Evolutionary conservation across 2,329 filamentous ascomycete species (phyloP), one percentile per base, ranked within the genome.

Genomic region (Coccinonectria pachysandricola): DNA sequence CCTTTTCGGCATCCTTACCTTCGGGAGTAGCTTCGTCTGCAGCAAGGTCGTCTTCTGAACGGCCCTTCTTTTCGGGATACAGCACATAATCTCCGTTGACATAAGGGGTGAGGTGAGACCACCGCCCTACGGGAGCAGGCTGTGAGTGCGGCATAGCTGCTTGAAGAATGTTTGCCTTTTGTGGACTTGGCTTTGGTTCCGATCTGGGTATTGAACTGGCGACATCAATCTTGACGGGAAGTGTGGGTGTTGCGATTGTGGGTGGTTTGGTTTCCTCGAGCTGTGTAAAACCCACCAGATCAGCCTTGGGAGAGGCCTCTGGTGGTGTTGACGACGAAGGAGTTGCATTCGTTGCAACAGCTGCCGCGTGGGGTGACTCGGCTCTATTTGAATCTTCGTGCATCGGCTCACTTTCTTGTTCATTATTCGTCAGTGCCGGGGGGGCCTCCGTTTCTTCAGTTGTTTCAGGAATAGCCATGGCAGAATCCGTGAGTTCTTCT

Each of bases 51-150:
- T 54, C 54, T 6, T 55, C 49, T 10, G 39, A 31, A 8, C 43
- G 43, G 11, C 36, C 32, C 30, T 48, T 56, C 34, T 45, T 56
- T 28, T 60, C 58, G 2, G 59, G 59, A 22, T 62, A 60, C 2
- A 46, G 36, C 13, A 53, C 36, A 27, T 45, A 57, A 30, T 62
- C 57, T 10, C 50, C 54, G 15, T 53, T 47, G 6, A 63, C 31
- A 25, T 60, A 62, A 4, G 59, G 55, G 2, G 54, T 61, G 7
- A 63, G 43, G 20, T 57, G 38, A 12, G 54, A 42, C 52, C 56
- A 62, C 12, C 50, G 48, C 3, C 54, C 52, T 8, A 27, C 29
- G 8, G 48, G 51, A 5, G 38, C 32, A 24, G 49, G 50, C 18
- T 54, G 50, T 15, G 48, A 41, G 29, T 48, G 40, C 12, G 31